Conservation (phyloP, 1,284 basidiomycete species). For the Mycosarcoma mackinlayi region DNA sequence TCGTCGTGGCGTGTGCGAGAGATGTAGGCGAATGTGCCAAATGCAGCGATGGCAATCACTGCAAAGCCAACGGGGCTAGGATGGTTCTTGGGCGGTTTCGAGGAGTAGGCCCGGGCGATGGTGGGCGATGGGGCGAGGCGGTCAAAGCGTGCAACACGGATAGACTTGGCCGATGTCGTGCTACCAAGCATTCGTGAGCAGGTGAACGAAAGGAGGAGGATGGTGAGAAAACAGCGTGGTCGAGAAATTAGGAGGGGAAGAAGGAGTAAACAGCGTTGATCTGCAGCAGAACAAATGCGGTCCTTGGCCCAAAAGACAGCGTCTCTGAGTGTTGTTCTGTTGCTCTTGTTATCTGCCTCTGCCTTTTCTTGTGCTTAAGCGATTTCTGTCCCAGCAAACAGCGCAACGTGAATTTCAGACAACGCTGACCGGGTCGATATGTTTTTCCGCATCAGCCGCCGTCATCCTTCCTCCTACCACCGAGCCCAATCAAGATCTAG, state of each 20-base stretch:
- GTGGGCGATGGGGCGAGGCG: constrained; percentile 13
- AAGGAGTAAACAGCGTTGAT: not conserved
- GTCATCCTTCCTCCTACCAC: too few relatives aligned
- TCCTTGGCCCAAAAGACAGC: too few relatives aligned
- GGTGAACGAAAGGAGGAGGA: not conserved
- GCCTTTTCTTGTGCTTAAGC: not conserved
- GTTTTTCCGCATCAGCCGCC: not conserved
- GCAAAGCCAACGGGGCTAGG: constrained; percentile 59
- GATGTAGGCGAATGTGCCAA: constrained; percentile 59
- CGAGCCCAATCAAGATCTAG: too few relatives aligned
- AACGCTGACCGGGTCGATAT: too few relatives aligned
- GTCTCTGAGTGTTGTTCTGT: not conserved
- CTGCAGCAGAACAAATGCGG: constrained; percentile 5
- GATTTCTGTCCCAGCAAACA: too few relatives aligned
- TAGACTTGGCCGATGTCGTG: constrained; percentile 13
- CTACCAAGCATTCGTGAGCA: constrained; percentile 28
- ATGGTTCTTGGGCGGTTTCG: constrained; percentile 37
- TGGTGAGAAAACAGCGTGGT: not conserved
- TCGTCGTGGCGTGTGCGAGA: constrained; percentile 53
- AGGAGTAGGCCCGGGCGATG: constrained; percentile 20
- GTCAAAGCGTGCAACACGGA: constrained; percentile 35
- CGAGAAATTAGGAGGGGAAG: not conserved
- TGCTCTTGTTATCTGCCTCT: not conserved
- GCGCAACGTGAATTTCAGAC: not conserved
- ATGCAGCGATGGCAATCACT: constrained; percentile 50